Evolutionary conservation across 129 eudicot species (phyloP).

Genomic region (Artemisia argyi): DNA sequence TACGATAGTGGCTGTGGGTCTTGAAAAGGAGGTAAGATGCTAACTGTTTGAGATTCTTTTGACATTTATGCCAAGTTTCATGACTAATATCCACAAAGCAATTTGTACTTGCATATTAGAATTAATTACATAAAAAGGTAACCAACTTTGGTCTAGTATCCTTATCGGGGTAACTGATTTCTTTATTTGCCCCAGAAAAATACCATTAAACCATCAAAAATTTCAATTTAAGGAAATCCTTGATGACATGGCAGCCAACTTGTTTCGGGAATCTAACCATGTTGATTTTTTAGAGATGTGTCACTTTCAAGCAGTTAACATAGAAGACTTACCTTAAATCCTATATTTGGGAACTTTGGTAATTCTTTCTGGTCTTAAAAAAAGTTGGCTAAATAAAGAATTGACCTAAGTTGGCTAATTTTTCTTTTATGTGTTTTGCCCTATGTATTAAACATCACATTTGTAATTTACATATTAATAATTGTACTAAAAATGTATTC

Average conservation of each 20-base stretch:
- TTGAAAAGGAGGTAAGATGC: constrained; percentile 46
- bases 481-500: neutral
- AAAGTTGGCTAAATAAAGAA: neutral
- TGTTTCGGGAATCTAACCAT: neutral
- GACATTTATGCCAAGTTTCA: constrained; percentile 6
- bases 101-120: neutral
- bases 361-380: neutral
- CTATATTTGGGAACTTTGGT: neutral
- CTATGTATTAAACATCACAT: neutral
- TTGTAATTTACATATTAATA: neutral
- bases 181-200: neutral
- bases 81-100: constrained; percentile 4
- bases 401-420: neutral
- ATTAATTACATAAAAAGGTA: neutral
- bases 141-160: neutral
- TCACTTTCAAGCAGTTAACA: neutral
- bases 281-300: neutral
- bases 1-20: constrained; percentile 50
- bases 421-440: neutral
- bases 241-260: neutral
- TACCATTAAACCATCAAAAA: neutral
- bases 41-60: neutral
- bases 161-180: neutral
- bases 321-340: neutral
- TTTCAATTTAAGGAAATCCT: too few relatives aligned